These are phyloP conservation scores for Eucalyptus microcorys DNA, from an alignment of 345 rosid species.

Conservation along the genomic window DNA sequence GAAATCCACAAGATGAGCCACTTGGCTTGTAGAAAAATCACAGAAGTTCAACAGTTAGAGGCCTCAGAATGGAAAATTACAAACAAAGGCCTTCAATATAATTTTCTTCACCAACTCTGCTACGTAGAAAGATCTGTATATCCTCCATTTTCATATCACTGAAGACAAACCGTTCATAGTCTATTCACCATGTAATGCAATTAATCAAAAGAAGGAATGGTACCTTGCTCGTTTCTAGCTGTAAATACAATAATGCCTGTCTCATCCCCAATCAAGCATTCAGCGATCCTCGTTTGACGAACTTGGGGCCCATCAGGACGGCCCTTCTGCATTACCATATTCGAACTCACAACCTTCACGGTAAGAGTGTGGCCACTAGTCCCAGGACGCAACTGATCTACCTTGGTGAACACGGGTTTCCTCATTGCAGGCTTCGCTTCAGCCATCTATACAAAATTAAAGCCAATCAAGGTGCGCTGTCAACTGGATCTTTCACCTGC, in stretches of 20 bases:
- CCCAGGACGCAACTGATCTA: slow-evolving; percentile 9
- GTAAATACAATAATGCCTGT: slow-evolving; percentile 4
- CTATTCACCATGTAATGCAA: background rate
- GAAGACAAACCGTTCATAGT: background rate
- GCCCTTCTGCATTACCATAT: slow-evolving; percentile 8
- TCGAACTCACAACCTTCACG: slow-evolving; percentile 1
- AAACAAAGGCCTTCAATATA: background rate
- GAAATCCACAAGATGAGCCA: background rate
- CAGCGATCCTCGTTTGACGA: slow-evolving; percentile 3
- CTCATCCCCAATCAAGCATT: slow-evolving; percentile 7
- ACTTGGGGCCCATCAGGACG: slow-evolving; percentile 2
- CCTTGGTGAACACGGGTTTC: slow-evolving; percentile 9
- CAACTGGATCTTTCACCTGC: background rate
- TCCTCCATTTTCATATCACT: background rate
- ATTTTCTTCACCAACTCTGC: background rate
- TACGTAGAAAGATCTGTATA: background rate
- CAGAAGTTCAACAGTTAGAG: background rate
- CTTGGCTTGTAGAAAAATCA: background rate
- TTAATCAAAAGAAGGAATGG: background rate
- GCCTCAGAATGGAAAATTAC: background rate
- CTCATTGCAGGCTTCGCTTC: slow-evolving; percentile 4
- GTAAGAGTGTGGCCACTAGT: slow-evolving; percentile 7
- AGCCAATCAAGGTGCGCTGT: background rate
- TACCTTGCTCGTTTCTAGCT: slow-evolving; percentile 9
- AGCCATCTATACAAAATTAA: background rate